phyloP scores from a whole-genome alignment of 2,329 filamentous ascomycete genomes.

The Colletotrichum sp. region DNA sequence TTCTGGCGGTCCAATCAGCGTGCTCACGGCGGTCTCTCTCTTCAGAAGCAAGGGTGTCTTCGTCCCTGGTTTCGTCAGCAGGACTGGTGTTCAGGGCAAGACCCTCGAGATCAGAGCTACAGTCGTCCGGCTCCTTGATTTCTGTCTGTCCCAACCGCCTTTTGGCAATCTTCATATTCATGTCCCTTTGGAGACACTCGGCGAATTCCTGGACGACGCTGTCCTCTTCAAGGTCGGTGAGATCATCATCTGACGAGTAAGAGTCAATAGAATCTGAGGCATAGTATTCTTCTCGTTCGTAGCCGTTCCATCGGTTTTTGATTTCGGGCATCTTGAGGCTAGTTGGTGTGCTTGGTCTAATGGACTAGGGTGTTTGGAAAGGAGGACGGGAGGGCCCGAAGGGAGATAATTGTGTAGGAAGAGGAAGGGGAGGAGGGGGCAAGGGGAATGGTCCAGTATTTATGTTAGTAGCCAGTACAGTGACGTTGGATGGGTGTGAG shows the following conservation, averaged over 20 bases:
- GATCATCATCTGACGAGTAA: not conserved
- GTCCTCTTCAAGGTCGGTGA: not conserved
- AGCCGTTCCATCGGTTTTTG: fast-evolving
- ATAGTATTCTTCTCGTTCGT: fast-evolving
- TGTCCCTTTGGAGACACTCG: not conserved
- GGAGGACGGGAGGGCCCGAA: not conserved
- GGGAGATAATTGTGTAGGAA: not conserved
- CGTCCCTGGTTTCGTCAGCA: not conserved
- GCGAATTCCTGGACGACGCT: not conserved
- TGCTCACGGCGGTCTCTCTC: not conserved
- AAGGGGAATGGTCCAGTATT: not conserved
- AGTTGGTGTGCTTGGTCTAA: not conserved
- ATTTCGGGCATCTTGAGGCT: not conserved
- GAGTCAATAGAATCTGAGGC: not conserved
- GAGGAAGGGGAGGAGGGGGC: no score
- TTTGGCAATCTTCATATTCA: not conserved
- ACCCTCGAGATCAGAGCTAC: not conserved
- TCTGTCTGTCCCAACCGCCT: not conserved
- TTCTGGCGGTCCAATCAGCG: not conserved
- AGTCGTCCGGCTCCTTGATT: not conserved
- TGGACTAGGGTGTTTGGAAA: not conserved
- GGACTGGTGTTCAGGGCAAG: not conserved
- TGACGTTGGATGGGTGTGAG: not conserved
- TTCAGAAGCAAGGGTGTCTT: not conserved
- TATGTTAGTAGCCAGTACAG: not conserved